Evolutionary conservation across 257 asterid species (phyloP).

Genomic region (Jacaranda copaia): DNA sequence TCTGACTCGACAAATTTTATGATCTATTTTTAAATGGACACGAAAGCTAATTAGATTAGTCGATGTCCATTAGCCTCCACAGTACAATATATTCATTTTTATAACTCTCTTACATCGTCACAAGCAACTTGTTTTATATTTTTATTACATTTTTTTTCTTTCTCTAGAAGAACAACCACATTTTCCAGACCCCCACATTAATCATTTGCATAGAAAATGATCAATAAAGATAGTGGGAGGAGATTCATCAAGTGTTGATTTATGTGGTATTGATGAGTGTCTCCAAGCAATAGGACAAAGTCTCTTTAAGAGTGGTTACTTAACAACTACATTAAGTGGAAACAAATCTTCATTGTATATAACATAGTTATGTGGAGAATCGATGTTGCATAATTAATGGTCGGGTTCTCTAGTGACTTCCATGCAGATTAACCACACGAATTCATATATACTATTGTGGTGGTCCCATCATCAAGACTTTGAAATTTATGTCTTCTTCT

Average conservation of each 20-base stretch:
- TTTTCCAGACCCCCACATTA: neutral
- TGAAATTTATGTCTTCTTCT: slow-evolving; percentile 26
- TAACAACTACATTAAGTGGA: neutral
- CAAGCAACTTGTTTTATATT: neutral
- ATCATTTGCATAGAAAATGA: neutral
- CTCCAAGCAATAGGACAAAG: slow-evolving; percentile 27
- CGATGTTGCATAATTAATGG: slow-evolving; percentile 52
- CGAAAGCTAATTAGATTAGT: too few species aligned
- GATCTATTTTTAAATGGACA: too few species aligned
- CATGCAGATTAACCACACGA: slow-evolving; percentile 52
- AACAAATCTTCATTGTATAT: neutral
- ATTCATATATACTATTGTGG: slow-evolving; percentile 36
- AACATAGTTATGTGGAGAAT: slow-evolving; percentile 55
- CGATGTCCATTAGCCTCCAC: too few species aligned
- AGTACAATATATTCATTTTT: neutral
- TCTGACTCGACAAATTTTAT: too few species aligned
- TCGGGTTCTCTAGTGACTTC: slow-evolving; percentile 47
- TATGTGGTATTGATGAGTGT: slow-evolving; percentile 19
- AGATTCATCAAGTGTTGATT: slow-evolving; percentile 17
- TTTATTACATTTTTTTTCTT: neutral
- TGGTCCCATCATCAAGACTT: slow-evolving; percentile 37
- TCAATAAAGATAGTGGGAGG: slow-evolving; percentile 27
- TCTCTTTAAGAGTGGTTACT: neutral
- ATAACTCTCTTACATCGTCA: neutral
- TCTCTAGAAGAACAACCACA: neutral